Evolutionary conservation across 352 stramenopile genomes (phyloP).

Genomic region (Nothophytophthora sp.): DNA sequence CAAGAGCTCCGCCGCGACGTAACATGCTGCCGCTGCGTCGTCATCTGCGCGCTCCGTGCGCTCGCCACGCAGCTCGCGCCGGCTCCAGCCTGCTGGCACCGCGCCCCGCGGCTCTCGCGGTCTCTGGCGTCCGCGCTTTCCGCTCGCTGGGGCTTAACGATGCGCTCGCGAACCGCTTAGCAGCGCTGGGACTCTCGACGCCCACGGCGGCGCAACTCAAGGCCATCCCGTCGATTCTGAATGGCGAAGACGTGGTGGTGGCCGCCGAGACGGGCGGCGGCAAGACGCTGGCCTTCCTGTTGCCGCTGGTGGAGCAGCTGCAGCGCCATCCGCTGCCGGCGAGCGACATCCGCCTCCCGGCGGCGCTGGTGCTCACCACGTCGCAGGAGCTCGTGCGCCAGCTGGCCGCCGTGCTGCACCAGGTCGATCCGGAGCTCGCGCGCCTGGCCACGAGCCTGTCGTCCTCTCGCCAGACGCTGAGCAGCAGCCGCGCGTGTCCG

Average conservation of each 20-base stretch:
- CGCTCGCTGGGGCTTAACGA: conserved; percentile 55
- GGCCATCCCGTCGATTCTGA: conserved; percentile 59
- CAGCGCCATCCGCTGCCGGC: conserved; percentile 26
- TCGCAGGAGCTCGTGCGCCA: conserved; percentile 89
- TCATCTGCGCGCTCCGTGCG: conserved; percentile 1
- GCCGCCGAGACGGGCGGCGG: conserved; percentile 94
- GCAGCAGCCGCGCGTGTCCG: conserved; percentile 30
- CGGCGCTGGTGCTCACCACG: conserved; percentile 81
- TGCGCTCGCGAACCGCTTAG: conserved; percentile 35
- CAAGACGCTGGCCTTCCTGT: conserved; percentile 96
- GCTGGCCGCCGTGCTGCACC: conserved; percentile 44
- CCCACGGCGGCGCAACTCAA: conserved; percentile 58
- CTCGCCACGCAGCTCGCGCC: background rate
- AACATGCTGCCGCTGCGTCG: conserved; percentile 9
- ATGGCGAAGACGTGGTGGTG: conserved; percentile 87
- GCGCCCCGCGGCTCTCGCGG: background rate
- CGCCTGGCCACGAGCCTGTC: conserved; percentile 43
- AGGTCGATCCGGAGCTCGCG: conserved; percentile 42
- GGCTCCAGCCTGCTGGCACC: conserved; percentile 1
- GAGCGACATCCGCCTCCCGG: conserved; percentile 45
- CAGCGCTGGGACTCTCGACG: conserved; percentile 30
- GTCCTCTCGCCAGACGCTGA: conserved; percentile 52
- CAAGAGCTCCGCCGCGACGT: background rate
- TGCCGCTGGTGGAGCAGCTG: conserved; percentile 83
- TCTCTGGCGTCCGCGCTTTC: conserved; percentile 31